phyloP scores from a whole-genome alignment of 257 asterid species.

The Fraxinus cuspidata region DNA sequence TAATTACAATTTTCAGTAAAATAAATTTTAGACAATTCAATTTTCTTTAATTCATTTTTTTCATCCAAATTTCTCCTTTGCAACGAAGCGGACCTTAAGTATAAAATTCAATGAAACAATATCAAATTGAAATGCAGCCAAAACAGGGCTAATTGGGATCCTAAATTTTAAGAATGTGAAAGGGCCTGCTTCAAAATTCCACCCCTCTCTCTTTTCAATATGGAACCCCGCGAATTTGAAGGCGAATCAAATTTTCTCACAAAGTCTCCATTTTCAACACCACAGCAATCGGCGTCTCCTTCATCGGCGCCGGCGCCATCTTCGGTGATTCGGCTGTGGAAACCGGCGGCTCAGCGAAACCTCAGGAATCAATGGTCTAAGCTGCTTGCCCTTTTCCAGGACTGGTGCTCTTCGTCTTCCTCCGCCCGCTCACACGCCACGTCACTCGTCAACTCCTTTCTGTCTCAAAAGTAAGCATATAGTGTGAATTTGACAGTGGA shows the following conservation, averaged over 20 bases:
- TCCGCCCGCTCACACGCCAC: conserved; percentile 76
- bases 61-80: no score
- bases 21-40: no score
- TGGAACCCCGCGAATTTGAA: conserved; percentile 20
- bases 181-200: not conserved
- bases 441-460: conserved; percentile 66
- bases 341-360: conserved; percentile 84
- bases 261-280: not conserved
- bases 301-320: conserved; percentile 35
- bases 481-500: not conserved
- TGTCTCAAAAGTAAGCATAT: conserved; percentile 56
- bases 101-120: no score
- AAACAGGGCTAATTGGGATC: no score
- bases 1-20: no score
- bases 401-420: conserved; percentile 66
- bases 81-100: no score
- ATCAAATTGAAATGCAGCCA: no score
- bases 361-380: conserved; percentile 86
- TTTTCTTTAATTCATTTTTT: no score
- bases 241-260: conserved; percentile 12
- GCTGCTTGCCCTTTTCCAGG: conserved; percentile 54
- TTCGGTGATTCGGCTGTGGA: conserved; percentile 63
- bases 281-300: not conserved
- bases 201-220: not conserved
- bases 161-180: not conserved